Percentiles rank a stretch among this genome's conserved stretches.
Evolutionary conservation across 177 flowering plant genomes (phyloP).

Genomic region (Vitis hybrid): DNA sequence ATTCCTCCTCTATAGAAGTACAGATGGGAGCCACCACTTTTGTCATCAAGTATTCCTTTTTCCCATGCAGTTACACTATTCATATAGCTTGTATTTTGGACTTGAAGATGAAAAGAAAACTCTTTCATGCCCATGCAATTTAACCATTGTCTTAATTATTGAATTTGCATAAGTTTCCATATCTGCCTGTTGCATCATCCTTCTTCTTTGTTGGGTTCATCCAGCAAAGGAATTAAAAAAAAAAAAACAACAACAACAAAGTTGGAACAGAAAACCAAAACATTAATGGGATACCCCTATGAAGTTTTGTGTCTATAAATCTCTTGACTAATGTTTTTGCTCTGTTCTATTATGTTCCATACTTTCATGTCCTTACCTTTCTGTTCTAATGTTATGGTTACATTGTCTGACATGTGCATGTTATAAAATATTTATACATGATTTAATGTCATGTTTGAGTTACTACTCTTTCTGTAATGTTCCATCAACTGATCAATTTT

Average conservation of each 20-base stretch:
- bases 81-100: too few species aligned
- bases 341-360: not conserved
- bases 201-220: not conserved
- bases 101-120: too few species aligned
- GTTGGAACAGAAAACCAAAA: not conserved
- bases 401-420: not conserved
- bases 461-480: not conserved
- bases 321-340: not conserved
- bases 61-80: too few species aligned
- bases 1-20: too few species aligned
- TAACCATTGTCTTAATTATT: too few species aligned
- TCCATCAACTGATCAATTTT: not conserved
- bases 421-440: not conserved
- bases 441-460: not conserved
- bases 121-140: too few species aligned
- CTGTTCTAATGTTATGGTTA: not conserved
- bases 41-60: too few species aligned
- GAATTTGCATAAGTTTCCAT: too few species aligned
- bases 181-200: not conserved
- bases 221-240: not conserved
- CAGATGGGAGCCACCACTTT: too few species aligned
- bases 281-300: not conserved
- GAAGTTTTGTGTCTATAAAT: not conserved
- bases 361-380: not conserved
- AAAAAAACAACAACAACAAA: too few species aligned